Percentiles rank a stretch among this genome's conserved stretches.
phyloP scores from a whole-genome alignment of 768 basidiomycete genomes.

The Ephemerocybe angulata region DNA sequence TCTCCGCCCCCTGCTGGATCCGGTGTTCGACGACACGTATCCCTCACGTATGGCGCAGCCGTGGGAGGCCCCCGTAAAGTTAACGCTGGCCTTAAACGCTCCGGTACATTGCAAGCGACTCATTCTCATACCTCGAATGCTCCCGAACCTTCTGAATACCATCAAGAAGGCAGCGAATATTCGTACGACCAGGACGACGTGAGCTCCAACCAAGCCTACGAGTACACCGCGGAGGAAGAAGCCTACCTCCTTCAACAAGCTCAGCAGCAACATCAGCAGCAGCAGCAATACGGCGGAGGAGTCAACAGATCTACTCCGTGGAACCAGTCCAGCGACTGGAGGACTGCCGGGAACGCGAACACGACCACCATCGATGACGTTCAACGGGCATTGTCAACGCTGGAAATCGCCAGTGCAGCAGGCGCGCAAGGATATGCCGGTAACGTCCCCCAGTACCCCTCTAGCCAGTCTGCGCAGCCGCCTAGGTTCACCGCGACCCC shows the following conservation, averaged over 20 bases:
- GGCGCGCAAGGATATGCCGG: conserved; percentile 22
- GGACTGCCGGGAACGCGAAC: conserved; percentile 30
- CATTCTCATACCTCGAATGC: conserved; percentile 37
- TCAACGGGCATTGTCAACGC: conserved; percentile 63
- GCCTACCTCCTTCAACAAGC: conserved; percentile 49
- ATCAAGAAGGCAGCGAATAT: conserved; percentile 48
- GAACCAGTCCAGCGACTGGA: conserved; percentile 63
- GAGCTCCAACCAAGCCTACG: background rate
- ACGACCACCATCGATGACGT: conserved; percentile 65
- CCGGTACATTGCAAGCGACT: conserved; percentile 69
- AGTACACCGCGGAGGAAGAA: conserved; percentile 34
- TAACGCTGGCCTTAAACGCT: conserved; percentile 58
- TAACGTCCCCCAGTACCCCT: conserved; percentile 32
- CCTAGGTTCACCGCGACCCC: conserved; percentile 54
- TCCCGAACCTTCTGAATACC: conserved; percentile 39
- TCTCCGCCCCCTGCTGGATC: conserved; percentile 71
- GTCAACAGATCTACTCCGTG: conserved; percentile 67
- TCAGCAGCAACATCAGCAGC: conserved; percentile 22
- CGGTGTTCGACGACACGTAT: conserved; percentile 75
- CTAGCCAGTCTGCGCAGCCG: conserved; percentile 53
- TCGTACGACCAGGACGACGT: conserved; percentile 45
- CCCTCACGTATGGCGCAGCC: conserved; percentile 67
- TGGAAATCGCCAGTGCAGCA: conserved; percentile 50
- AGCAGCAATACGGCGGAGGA: conserved; percentile 51
- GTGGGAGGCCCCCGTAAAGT: conserved; percentile 50